phyloP scores from a whole-genome alignment of 208 protist genomes.

The Acanthamoeba lenticulata region DNA sequence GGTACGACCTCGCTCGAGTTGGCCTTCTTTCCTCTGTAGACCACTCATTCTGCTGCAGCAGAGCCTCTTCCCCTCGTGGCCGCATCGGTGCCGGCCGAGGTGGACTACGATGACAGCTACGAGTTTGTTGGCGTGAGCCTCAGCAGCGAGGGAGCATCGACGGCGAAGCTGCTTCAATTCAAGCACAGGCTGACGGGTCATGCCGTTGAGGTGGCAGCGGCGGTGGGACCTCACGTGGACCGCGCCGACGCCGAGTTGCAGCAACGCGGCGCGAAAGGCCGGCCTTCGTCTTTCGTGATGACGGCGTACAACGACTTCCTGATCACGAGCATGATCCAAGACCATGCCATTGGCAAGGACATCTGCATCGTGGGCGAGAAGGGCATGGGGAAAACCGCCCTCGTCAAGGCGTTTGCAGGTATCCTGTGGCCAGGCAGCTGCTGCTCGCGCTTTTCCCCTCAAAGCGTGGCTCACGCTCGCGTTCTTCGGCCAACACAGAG shows the following conservation, averaged over 20 bases:
- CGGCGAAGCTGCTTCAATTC: not conserved
- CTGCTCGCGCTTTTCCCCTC: no score
- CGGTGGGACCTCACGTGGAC: not conserved
- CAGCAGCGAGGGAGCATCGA: not conserved
- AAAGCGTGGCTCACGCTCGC: no score
- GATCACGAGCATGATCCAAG: slow-evolving; percentile 75
- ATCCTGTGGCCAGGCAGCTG: no score
- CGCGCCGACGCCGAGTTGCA: not conserved
- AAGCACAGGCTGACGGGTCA: slow-evolving; percentile 32
- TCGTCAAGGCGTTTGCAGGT: slow-evolving; percentile 88
- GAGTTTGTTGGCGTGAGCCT: not conserved
- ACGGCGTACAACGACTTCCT: slow-evolving; percentile 53
- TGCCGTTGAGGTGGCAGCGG: not conserved
- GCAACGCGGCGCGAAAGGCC: not conserved
- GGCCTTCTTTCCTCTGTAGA: not conserved
- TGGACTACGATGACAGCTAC: not conserved
- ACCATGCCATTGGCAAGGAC: slow-evolving; percentile 85
- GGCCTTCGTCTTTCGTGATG: no score
- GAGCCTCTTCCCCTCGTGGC: not conserved
- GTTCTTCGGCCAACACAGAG: not conserved
- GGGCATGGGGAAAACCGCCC: slow-evolving; percentile 92
- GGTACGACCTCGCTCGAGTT: not conserved
- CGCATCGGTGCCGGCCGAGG: not conserved
- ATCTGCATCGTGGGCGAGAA: slow-evolving; percentile 90
- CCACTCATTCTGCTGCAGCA: not conserved